Evolutionary conservation across 2,329 filamentous ascomycete genomes (phyloP).

Genomic region (Sporothrix dimorphospora): DNA sequence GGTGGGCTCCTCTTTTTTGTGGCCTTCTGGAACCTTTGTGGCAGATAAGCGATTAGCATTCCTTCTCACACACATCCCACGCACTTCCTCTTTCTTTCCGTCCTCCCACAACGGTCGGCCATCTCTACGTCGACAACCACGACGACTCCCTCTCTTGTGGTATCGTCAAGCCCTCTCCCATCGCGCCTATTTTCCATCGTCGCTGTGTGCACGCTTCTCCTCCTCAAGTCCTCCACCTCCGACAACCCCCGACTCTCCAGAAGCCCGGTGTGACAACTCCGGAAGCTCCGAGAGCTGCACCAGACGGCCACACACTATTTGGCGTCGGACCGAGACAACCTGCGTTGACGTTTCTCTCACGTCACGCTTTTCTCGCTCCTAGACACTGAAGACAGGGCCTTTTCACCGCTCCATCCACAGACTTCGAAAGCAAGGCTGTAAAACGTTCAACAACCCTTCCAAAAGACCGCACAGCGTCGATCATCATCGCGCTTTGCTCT

Average conservation of each 20-base stretch:
- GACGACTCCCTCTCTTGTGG: not conserved
- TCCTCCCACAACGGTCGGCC: not conserved
- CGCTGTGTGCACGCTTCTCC: not conserved
- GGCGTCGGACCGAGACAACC: not conserved
- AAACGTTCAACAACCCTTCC: not conserved
- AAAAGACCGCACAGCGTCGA: not conserved
- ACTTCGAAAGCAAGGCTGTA: not conserved
- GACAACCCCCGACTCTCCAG: not conserved
- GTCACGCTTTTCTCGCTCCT: not conserved
- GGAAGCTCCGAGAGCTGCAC: not conserved
- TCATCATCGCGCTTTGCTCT: not conserved
- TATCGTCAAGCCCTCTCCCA: not conserved
- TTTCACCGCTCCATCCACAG: not conserved
- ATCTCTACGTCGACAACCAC: not conserved
- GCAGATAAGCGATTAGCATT: conserved; percentile 12
- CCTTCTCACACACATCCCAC: conserved; percentile 8
- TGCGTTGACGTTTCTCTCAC: no score
- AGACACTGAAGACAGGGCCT: not conserved
- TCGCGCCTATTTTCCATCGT: not conserved
- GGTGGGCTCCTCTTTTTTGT: not conserved
- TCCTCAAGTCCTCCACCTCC: not conserved
- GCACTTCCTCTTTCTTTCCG: not conserved
- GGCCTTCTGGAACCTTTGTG: conserved; percentile 7
- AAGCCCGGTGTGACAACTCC: not conserved
- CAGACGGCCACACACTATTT: not conserved